These are phyloP conservation scores for Gigaspora rosea DNA, from an alignment of 192 early-diverging fungal genomes.

Conservation along the genomic window DNA sequence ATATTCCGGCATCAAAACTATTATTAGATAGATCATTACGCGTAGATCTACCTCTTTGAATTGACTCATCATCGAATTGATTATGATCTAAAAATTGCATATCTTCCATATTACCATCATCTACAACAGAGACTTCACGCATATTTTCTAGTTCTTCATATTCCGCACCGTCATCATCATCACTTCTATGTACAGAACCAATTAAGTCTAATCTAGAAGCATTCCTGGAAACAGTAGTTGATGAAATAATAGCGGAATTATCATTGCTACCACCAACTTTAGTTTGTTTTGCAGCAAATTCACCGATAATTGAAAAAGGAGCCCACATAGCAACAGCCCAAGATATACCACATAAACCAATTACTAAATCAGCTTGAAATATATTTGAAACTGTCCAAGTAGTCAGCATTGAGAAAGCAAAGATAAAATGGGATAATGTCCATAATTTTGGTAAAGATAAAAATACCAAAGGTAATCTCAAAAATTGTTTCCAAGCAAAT, in stretches of 20 bases:
- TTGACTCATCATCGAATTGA: background rate
- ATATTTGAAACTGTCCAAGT: slow-evolving; percentile 62
- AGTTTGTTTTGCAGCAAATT: slow-evolving; percentile 58
- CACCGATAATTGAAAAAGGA: slow-evolving; percentile 89
- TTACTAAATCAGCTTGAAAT: slow-evolving; percentile 61
- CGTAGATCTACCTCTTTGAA: background rate
- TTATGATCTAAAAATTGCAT: slow-evolving; percentile 28
- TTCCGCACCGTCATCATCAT: slow-evolving; percentile 23
- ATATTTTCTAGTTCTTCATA: slow-evolving; percentile 10
- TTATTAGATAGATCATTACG: background rate
- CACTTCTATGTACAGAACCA: background rate
- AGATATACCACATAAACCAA: slow-evolving; percentile 75
- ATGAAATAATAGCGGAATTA: background rate
- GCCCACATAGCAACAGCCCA: slow-evolving; percentile 93
- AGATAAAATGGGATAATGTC: slow-evolving; percentile 68
- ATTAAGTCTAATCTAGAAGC: too few relatives aligned
- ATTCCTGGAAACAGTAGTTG: background rate
- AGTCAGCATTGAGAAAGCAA: slow-evolving; percentile 68
- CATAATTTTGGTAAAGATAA: slow-evolving; percentile 61
- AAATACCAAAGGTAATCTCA: slow-evolving; percentile 36
- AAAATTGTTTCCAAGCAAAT: slow-evolving; percentile 22
- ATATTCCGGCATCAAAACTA: slow-evolving; percentile 62
- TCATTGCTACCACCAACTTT: slow-evolving; percentile 34
- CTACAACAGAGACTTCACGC: background rate
- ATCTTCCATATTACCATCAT: slow-evolving; percentile 32